Conservation (phyloP, 208 protist species). For the Balamuthia mandrillaris region DNA sequence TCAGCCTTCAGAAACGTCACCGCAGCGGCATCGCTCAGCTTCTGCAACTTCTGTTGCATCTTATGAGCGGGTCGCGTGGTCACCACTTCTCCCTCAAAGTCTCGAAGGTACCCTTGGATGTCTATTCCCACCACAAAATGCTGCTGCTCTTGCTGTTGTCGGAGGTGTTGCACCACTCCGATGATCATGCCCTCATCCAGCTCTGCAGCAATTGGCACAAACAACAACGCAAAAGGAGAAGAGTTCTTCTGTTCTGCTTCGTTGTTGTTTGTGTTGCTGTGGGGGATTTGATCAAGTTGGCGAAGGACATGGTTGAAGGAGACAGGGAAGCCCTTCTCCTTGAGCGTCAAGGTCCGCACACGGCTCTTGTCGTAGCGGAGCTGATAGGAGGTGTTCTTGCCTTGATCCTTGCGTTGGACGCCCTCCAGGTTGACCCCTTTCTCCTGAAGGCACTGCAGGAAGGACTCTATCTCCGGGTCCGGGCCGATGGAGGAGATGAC, state of each 20-base stretch:
- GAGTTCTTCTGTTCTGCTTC: too few relatives aligned
- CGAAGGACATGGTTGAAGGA: too few relatives aligned
- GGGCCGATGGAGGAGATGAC: neutral
- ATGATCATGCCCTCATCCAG: neutral
- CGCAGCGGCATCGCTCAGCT: neutral
- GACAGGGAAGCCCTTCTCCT: neutral
- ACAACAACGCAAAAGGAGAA: too few relatives aligned
- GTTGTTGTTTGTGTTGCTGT: too few relatives aligned
- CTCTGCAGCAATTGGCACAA: slow-evolving; percentile 4
- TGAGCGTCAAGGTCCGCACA: neutral
- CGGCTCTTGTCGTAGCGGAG: slow-evolving; percentile 2
- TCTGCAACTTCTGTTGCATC: neutral
- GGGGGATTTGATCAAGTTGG: too few relatives aligned
- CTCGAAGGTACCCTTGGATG: slow-evolving; percentile 17
- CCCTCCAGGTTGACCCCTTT: too few relatives aligned
- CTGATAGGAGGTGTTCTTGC: neutral
- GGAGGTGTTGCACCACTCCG: neutral
- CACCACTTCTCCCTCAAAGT: neutral
- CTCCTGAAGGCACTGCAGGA: neutral
- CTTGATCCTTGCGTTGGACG: too few relatives aligned
- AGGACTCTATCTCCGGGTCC: neutral
- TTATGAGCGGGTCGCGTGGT: neutral
- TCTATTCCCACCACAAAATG: neutral
- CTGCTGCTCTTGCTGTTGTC: neutral
- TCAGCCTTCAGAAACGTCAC: slow-evolving; percentile 25